phyloP scores from a whole-genome alignment of 345 rosid species.

The Barbarea vulgaris region DNA sequence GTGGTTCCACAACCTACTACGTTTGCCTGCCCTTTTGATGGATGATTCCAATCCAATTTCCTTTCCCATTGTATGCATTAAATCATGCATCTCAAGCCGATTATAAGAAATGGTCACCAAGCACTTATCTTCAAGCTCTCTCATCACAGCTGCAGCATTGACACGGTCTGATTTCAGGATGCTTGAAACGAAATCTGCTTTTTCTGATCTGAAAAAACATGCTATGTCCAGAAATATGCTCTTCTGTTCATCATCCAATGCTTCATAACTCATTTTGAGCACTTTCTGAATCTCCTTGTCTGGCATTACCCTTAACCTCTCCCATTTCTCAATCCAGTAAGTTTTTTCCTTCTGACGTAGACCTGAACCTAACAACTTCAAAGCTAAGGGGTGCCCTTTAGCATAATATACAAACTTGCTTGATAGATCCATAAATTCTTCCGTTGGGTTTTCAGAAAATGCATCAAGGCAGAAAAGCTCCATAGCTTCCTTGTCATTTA shows the following conservation, averaged over 20 bases:
- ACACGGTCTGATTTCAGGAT: conserved; percentile 25
- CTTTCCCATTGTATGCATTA: conserved; percentile 39
- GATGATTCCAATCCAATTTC: conserved; percentile 30
- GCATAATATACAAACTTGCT: conserved; percentile 19
- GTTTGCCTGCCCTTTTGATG: conserved; percentile 19
- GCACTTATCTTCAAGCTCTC: conserved; percentile 39
- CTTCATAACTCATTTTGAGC: conserved; percentile 39
- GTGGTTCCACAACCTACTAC: conserved; percentile 40
- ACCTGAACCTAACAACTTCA: conserved; percentile 40
- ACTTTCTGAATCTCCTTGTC: conserved; percentile 27
- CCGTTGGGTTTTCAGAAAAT: neutral
- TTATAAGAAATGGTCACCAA: conserved; percentile 17
- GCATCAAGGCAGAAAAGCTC: conserved; percentile 31
- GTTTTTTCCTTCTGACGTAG: neutral
- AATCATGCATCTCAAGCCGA: conserved; percentile 45
- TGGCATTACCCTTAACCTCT: conserved; percentile 20
- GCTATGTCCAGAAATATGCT: conserved; percentile 48
- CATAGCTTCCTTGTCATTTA: conserved; percentile 31
- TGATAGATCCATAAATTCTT: conserved; percentile 26
- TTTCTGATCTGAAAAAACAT: conserved; percentile 37
- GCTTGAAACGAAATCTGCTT: neutral
- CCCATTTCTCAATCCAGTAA: conserved; percentile 34
- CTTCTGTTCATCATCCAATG: conserved; percentile 29
- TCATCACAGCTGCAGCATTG: conserved; percentile 19
- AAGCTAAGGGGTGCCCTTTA: conserved; percentile 43